Base-by-base conservation (phyloP, 257 asterid genomes). In the Solanum chmielewskii region DNA sequence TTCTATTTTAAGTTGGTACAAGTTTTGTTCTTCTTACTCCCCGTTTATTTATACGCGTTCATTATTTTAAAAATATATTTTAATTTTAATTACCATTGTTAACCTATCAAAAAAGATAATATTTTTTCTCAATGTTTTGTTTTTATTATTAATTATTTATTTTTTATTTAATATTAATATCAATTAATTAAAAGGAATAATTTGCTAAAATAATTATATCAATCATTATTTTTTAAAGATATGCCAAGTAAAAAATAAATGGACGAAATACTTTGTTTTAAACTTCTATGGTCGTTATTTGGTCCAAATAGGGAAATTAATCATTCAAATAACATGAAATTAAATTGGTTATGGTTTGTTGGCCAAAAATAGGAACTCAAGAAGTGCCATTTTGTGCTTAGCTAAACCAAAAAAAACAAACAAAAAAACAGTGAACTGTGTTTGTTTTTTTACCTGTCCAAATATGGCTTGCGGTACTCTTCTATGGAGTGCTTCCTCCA, bases 401-500 rank as follows among this genome's bases (percentile, higher is more conserved):
- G 25, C 64, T 77, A 77, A 14, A 77, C 62, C 20, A 3, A 27
- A 45, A n/a, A 78, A 66, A 25, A 5, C 0, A 66, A 27, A 25
- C 0, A 23, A 10, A 2, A 25, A 27, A 15, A 25, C 15, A 27
- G 39, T 18, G 41, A 14, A 47, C 6, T 10, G 18, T 29, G 15
- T 47, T 47, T 59, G 11, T 59, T 59, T 49, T 39, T 45, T 29
- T 90, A 95, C 98, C 98, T 95, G 98, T 21, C 97, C 98, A 2
- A 95, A 91, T n/a, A 92, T 87, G 33, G 98, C 98, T 84, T 93
- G 97, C n/a, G 98, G 98, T 88, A 95, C 56, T 5, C 96, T 92
- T 86, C 87, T 83, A 78, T 84, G 95, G 9, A 95, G 90, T 11
- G 97, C 97, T 68, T 83, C 90, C 78, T 94, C 98, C 80, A 95